Base-by-base conservation (phyloP, 495 filamentous ascomycete genomes). In the Stereocaulon alpinum region DNA sequence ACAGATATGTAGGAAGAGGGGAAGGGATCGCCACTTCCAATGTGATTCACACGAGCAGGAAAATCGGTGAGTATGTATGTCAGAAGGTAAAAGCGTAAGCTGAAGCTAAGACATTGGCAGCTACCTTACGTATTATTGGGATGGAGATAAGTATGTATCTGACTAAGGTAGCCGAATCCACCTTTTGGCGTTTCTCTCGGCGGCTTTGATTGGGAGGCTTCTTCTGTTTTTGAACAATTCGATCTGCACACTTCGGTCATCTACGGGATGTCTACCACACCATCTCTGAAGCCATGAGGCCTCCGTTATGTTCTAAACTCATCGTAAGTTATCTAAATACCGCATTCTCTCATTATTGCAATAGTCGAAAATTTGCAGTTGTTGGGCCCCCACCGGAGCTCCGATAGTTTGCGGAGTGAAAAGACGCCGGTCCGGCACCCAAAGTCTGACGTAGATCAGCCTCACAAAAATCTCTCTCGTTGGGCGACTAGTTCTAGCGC, bases 231-330 rank as follows among this genome's bases (percentile, higher is more conserved):
- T 50, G 47, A 27, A 15, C 34, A 50, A 10, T 3, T 27, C 32
- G 18, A 55, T 40, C 32, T 55, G 51, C 51, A 55, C 51, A 22
- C n/a, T 55, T 55, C 51, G 51, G 51, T 55, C 32, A 55, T 55
- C 22, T 55, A 55, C 51, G 20, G 51, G 32, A 18, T 37, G n/a
- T 47, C 11, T 12, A 24, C 32, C 32, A 24, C 29, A 27, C 6
- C 47, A 22, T 29, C 7, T 27, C 3, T 15, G 7, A 27, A 29
- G 24, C 47, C 47, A 50, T 30, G 27, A 50, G 47, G 14, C 30
- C 6, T 30, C 9, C 4, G 6, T 24, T n/a, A 32, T 9, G 47
- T 50, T 50, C n/a, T 9, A 50, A 3, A 30, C 1, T 37, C 34
- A 37, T 12, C 12, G 1, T 11, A 37, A 12, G 7, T 0, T 11